Evolutionary conservation across 805 yeast species (phyloP).

Genomic region (Ogataea saltuana): DNA sequence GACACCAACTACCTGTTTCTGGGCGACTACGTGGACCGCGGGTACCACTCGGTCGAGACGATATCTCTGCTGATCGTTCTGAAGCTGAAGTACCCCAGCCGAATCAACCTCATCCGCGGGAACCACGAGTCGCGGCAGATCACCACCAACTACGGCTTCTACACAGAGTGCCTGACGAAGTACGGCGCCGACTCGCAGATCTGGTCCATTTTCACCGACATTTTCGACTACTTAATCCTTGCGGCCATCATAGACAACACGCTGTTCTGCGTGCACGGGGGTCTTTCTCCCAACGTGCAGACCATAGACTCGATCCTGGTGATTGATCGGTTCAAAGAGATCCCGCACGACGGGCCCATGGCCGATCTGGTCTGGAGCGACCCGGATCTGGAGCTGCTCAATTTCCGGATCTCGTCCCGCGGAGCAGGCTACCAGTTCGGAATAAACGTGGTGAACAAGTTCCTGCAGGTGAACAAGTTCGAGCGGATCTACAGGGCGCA

Average conservation of each 20-base stretch:
- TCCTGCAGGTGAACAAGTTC: conserved; percentile 74
- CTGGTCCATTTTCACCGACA: conserved; percentile 88
- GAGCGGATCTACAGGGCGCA: conserved; percentile 89
- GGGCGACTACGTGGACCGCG: conserved; percentile 97
- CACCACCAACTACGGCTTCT: conserved; percentile 96
- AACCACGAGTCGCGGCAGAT: conserved; percentile 97
- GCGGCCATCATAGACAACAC: conserved; percentile 89
- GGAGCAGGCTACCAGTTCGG: conserved; percentile 99
- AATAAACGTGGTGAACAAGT: conserved; percentile 82
- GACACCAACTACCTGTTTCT: conserved; percentile 89
- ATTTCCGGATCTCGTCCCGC: conserved; percentile 86
- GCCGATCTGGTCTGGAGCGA: conserved; percentile 99
- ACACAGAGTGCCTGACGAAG: conserved; percentile 89
- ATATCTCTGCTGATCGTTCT: conserved; percentile 78
- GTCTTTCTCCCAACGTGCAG: conserved; percentile 92
- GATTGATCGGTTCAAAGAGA: conserved; percentile 88
- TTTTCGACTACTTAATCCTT: conserved; percentile 86
- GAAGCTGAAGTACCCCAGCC: conserved; percentile 82
- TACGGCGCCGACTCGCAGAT: conserved; percentile 73
- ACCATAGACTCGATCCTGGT: conserved; percentile 88
- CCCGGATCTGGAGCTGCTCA: conserved; percentile 80
- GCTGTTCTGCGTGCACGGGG: conserved; percentile 96
- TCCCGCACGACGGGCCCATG: conserved; percentile 99
- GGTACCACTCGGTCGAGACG: conserved; percentile 91
- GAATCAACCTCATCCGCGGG: conserved; percentile 85